A percentile compares a stretch with the other conserved stretches of the same genome.
Conservation (phyloP, 805 yeast genomes). For the Candida sphagnicola region DNA sequence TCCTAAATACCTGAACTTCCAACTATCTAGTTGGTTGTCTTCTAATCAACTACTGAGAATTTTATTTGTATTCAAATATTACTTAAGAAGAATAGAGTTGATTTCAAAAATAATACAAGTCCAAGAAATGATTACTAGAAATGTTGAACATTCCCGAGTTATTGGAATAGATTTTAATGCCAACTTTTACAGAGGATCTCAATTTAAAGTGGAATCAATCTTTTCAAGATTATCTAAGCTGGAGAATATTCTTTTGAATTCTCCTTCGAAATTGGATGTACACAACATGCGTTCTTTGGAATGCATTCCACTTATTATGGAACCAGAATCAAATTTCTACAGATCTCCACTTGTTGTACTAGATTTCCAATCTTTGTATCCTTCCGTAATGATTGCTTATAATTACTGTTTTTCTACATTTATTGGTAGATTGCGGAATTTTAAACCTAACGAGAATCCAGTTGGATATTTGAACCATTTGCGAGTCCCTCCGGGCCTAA, state of each 20-base stretch:
- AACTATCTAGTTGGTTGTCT: conserved; percentile 39
- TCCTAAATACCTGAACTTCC: conserved; percentile 54
- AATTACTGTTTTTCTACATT: conserved; percentile 81
- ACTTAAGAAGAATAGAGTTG: conserved; percentile 39
- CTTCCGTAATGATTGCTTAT: conserved; percentile 87
- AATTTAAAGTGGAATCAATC: conserved; percentile 87
- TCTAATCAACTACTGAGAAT: conserved; percentile 10
- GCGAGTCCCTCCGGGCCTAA: conserved; percentile 49
- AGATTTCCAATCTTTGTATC: conserved; percentile 92
- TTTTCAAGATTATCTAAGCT: conserved; percentile 69
- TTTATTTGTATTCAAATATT: conserved; percentile 42
- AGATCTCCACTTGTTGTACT: conserved; percentile 86
- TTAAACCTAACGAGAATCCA: conserved; percentile 42
- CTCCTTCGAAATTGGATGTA: conserved; percentile 80
- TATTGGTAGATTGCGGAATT: conserved; percentile 57
- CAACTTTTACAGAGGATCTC: conserved; percentile 87
- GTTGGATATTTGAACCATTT: conserved; percentile 52
- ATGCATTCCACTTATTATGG: conserved; percentile 88
- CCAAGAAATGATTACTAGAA: conserved; percentile 65
- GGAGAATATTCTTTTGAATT: conserved; percentile 66
- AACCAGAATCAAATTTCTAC: conserved; percentile 80
- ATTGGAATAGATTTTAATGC: conserved; percentile 90
- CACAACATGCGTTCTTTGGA: conserved; percentile 82
- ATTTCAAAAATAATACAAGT: conserved; percentile 48
- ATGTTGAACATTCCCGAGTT: conserved; percentile 78